Conservation (phyloP, 2,329 filamentous ascomycete species). For the Botryosphaeria dothidea region DNA sequence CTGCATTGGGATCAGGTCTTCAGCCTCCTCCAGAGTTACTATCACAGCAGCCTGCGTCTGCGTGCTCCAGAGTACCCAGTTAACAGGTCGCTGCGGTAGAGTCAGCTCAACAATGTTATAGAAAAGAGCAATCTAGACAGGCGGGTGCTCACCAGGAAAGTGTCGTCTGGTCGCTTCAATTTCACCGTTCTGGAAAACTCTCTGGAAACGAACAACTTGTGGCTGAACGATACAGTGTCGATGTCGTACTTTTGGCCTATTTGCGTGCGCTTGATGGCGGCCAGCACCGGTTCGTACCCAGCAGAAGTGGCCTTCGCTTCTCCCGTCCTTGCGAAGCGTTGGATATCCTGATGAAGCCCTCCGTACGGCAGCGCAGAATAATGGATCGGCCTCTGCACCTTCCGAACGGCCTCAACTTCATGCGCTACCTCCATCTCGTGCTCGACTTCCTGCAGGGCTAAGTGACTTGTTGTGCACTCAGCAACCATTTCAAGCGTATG, state of each 20-base stretch:
- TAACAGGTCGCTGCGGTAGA: conserved; percentile 48
- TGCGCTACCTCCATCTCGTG: conserved; percentile 59
- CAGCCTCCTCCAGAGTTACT: conserved; percentile 65
- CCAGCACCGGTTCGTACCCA: neutral
- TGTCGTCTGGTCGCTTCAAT: conserved; percentile 40
- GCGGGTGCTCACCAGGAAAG: conserved; percentile 36
- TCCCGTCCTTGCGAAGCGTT: conserved; percentile 50
- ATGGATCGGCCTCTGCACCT: conserved; percentile 51
- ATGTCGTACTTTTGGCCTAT: conserved; percentile 40
- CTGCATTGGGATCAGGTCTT: conserved; percentile 53
- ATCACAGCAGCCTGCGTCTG: conserved; percentile 53
- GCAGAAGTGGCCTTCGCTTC: conserved; percentile 25
- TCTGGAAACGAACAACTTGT: conserved; percentile 41
- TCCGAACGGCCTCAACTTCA: conserved; percentile 59
- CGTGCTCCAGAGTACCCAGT: conserved; percentile 63
- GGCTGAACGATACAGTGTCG: conserved; percentile 23
- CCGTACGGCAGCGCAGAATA: conserved; percentile 46
- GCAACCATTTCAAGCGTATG: conserved; percentile 24
- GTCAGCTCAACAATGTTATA: neutral
- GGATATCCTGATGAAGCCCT: conserved; percentile 51
- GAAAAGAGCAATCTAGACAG: no score
- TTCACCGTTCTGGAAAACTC: conserved; percentile 53
- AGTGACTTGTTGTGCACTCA: conserved; percentile 28
- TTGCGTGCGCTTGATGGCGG: conserved; percentile 30
- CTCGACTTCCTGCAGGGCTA: conserved; percentile 60